Conservation (phyloP, 169 alveolate species). For the Plasmodium malariae region DNA sequence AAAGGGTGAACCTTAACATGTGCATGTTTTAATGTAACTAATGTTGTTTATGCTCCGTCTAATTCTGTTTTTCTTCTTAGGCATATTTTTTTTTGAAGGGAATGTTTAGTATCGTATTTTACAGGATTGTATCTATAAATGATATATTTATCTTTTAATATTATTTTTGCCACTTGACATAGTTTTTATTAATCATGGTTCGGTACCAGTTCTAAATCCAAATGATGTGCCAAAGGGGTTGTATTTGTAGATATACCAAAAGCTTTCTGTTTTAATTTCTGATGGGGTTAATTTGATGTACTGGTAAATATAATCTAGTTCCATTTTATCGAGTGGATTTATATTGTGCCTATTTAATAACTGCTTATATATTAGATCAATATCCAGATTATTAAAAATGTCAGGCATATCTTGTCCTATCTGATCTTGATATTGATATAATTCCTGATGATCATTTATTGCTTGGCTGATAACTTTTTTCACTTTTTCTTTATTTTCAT, state of each 20-base stretch:
- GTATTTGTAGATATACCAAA: slow-evolving; percentile 60
- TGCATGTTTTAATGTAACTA: too few species aligned
- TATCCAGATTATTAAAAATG: slow-evolving; percentile 46
- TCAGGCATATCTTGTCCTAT: slow-evolving; percentile 57
- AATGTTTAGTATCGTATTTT: too few species aligned
- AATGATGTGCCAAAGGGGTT: slow-evolving; percentile 66
- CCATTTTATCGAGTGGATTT: slow-evolving; percentile 54
- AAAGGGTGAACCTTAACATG: too few species aligned
- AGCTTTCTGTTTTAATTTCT: slow-evolving; percentile 52
- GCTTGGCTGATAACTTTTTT: slow-evolving; percentile 73
- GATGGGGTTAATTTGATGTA: slow-evolving; percentile 60
- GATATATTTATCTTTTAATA: too few species aligned
- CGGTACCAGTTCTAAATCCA: slow-evolving; percentile 62
- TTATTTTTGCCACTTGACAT: not conserved
- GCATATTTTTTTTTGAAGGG: not conserved
- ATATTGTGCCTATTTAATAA: slow-evolving; percentile 65
- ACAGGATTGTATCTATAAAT: not conserved
- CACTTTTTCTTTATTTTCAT: slow-evolving; percentile 80
- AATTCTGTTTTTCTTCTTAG: too few species aligned
- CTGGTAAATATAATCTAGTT: slow-evolving; percentile 28
- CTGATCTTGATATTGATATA: slow-evolving; percentile 67
- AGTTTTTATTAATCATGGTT: slow-evolving; percentile 22
- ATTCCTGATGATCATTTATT: slow-evolving; percentile 61
- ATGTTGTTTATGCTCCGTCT: too few species aligned
- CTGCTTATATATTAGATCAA: slow-evolving; percentile 58